Conservation (phyloP, 192 early-diverging fungal genomes). For the Chytriomyces confervae region DNA sequence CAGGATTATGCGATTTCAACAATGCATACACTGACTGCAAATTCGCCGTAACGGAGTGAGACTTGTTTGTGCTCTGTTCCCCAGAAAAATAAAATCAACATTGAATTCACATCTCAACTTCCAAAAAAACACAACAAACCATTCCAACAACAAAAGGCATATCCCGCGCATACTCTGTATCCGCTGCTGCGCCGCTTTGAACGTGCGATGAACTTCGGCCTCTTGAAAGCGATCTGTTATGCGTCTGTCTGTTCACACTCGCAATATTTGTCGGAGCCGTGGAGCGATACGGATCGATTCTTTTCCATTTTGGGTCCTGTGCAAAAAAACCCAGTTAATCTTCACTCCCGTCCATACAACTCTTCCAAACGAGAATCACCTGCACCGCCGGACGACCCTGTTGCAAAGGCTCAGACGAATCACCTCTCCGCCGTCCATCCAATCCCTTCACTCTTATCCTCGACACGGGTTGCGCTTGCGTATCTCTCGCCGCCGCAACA, state of each 20-base stretch:
- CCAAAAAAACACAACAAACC: constrained; percentile 38
- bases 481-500: constrained; percentile 8
- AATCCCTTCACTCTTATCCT: not conserved
- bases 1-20: constrained; percentile 62
- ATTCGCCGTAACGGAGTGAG: constrained; percentile 66
- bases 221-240: constrained; percentile 25
- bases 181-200: not conserved
- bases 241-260: not conserved
- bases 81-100: not conserved
- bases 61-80: constrained; percentile 55
- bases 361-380: not conserved
- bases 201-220: not conserved
- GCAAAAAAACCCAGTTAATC: not conserved
- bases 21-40: constrained; percentile 63
- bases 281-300: constrained; percentile 28
- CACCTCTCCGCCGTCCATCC: not conserved
- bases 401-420: not conserved
- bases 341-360: not conserved
- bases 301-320: constrained; percentile 27
- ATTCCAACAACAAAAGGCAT: constrained; percentile 66
- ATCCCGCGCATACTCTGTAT: constrained; percentile 42
- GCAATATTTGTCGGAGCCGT: not conserved
- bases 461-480: not conserved
- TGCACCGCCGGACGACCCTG: not conserved
- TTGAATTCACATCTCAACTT: not conserved